These are phyloP conservation scores for Penicillium sp. DNA, from an alignment of 2,329 filamentous ascomycete species.

Conservation along the genomic window DNA sequence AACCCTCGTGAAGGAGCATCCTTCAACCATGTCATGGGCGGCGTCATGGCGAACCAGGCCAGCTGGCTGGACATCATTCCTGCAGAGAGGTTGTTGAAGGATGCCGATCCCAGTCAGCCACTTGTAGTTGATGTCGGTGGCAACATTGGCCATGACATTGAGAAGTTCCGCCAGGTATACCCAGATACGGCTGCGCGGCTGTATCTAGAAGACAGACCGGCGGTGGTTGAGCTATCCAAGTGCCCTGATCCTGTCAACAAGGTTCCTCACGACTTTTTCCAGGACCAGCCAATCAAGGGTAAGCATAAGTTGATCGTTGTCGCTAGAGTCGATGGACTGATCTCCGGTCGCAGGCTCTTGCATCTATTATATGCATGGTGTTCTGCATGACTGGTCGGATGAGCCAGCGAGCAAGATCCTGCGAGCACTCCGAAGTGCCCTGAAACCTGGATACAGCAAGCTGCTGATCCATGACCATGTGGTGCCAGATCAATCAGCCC, in stretches of 20 bases:
- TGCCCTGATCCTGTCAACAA: neutral
- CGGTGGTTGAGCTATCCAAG: neutral
- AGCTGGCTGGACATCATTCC: neutral
- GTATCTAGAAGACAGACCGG: neutral
- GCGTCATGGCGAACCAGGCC: neutral
- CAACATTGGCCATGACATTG: neutral
- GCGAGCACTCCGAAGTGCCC: neutral
- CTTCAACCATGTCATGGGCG: neutral
- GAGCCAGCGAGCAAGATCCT: neutral
- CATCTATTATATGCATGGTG: neutral
- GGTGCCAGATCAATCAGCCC: neutral
- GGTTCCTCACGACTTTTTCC: neutral
- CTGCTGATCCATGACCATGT: slow-evolving; percentile 1
- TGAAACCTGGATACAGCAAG: neutral
- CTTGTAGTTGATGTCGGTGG: neutral
- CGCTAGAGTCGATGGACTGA: no score
- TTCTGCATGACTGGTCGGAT: neutral
- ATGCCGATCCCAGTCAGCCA: neutral
- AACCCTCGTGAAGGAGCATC: neutral
- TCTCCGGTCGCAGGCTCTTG: neutral
- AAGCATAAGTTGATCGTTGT: no score
- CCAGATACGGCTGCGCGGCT: neutral
- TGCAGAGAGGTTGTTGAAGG: neutral
- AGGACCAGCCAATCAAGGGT: neutral
- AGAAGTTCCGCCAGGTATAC: neutral